phyloP scores from a whole-genome alignment of 2,329 filamentous ascomycete species.

The Magnaporthales sp. region DNA sequence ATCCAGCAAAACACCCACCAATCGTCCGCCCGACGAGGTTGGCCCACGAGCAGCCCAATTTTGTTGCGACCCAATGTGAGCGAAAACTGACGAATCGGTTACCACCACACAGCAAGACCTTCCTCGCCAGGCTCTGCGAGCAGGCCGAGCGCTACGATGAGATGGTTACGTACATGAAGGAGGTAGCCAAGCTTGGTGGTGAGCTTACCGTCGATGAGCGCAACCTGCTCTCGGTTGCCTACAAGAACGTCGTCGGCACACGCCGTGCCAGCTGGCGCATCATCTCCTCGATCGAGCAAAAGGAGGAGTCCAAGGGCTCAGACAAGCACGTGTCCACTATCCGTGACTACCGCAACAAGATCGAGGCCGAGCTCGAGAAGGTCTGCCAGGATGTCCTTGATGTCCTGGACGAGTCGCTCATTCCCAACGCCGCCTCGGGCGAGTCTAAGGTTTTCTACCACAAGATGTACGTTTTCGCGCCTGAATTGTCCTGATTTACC shows the following conservation, averaged over 20 bases:
- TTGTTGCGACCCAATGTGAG: not conserved
- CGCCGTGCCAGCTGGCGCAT: conserved; percentile 98
- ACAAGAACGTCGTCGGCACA: conserved; percentile 98
- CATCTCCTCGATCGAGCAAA: conserved; percentile 97
- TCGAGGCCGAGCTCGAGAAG: conserved; percentile 91
- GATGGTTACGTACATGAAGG: conserved; percentile 99
- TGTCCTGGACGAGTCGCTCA: conserved; percentile 88
- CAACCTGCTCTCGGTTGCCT: conserved; percentile 94
- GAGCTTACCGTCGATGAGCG: conserved; percentile 89
- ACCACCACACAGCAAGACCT: conserved; percentile 76
- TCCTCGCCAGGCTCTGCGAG: conserved; percentile 99
- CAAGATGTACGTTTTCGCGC: conserved; percentile 69
- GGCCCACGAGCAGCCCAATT: not conserved
- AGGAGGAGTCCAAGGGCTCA: conserved; percentile 99
- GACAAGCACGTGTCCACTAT: conserved; percentile 82
- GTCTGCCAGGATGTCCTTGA: conserved; percentile 97
- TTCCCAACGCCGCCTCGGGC: conserved; percentile 86
- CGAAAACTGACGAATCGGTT: not conserved
- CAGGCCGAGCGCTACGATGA: conserved; percentile 99
- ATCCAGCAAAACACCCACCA: conserved; percentile 8
- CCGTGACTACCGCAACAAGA: conserved; percentile 98
- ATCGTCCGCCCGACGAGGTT: not conserved
- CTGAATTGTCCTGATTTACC: not conserved
- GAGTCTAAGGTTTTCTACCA: conserved; percentile 99
- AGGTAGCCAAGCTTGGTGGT: conserved; percentile 79